Evolutionary conservation across 352 stramenopile species (phyloP), one percentile per base, ranked within the genome.

Genomic region (Peronospora belbahrii): DNA sequence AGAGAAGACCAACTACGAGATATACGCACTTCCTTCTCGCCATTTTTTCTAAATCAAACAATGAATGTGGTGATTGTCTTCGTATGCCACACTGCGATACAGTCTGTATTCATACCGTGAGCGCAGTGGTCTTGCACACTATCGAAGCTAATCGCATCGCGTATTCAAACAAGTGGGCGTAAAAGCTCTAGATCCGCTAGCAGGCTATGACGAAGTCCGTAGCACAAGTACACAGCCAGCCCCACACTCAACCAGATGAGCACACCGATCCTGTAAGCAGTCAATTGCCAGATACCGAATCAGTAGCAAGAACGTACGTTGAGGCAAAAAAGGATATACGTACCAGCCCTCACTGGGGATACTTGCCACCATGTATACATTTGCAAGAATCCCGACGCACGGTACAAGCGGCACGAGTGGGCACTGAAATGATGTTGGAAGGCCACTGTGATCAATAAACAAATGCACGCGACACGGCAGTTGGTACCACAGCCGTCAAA

Each of bases 161-260:
- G 20, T 31, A 11, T 17, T 62, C 28, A 68, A 40, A 74, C 49
- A 15, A 74, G 52, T 14, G 60, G 64, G 3, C 42, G 56, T 22
- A 74, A 34, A 15, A 65, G n/a, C 13, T 24, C 14, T 3, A 23
- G 20, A 19, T 73, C 53, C 22, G 42, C 57, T 24, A 92, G 54
- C n/a, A 65, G 45, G 42, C 76, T 90, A 56, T 94, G 68, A 44
- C 66, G 77, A 14, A 92, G 83, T 44, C 80, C 80, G 35, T 91
- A 94, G 41, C 62, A 65, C 42, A 92, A 34, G 43, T 94, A 94
- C 28, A 92, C 46, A 4, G 74, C 25, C 10, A 88, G 44, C 1
- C 83, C 83, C 13, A 77, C 25, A 19, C 48, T 51, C 15, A 88
- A 58, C 83, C 83, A 94, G 7, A 86, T 77, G 6, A 66, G 36